phyloP scores from a whole-genome alignment of 306 rosid genomes.

The Ceratonia siliqua region DNA sequence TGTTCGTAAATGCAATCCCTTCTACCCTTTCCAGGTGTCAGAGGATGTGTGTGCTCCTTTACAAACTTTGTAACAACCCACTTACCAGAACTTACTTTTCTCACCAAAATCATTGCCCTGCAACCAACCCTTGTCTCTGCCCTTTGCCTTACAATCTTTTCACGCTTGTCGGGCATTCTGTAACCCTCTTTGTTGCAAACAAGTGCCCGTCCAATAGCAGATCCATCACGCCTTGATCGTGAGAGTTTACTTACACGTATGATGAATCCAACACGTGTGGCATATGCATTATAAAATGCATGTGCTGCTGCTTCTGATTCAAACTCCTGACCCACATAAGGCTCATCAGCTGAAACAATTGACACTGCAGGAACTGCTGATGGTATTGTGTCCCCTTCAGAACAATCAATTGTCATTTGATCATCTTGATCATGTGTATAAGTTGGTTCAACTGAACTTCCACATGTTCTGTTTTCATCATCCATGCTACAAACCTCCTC shows the following conservation, averaged over 20 bases:
- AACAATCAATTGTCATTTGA: constrained; percentile 51
- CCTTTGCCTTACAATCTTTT: constrained; percentile 90
- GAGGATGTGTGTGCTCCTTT: constrained; percentile 85
- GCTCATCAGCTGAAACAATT: constrained; percentile 62
- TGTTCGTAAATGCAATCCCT: constrained; percentile 82
- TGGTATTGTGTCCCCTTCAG: constrained; percentile 47
- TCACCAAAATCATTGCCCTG: constrained; percentile 91
- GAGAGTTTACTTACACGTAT: constrained; percentile 97
- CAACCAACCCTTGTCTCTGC: constrained; percentile 98
- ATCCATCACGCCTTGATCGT: constrained; percentile 90
- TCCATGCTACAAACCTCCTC: constrained; percentile 44
- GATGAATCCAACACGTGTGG: constrained; percentile 73
- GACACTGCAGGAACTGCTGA: constrained; percentile 49
- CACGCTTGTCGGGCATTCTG: constrained; percentile 96
- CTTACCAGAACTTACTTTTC: constrained; percentile 82
- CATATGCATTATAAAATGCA: constrained; percentile 91
- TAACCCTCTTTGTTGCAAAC: constrained; percentile 98
- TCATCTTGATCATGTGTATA: constrained; percentile 53
- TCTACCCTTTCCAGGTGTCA: constrained; percentile 80
- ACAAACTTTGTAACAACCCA: constrained; percentile 87
- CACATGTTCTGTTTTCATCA: constrained; percentile 63
- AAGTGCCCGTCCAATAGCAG: constrained; percentile 93
- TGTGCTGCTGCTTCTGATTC: constrained; percentile 90
- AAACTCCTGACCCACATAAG: constrained; percentile 91
- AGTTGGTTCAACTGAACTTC: constrained; percentile 63